Conservation (phyloP, 352 stramenopile species). For the Phytophthora sojae region DNA sequence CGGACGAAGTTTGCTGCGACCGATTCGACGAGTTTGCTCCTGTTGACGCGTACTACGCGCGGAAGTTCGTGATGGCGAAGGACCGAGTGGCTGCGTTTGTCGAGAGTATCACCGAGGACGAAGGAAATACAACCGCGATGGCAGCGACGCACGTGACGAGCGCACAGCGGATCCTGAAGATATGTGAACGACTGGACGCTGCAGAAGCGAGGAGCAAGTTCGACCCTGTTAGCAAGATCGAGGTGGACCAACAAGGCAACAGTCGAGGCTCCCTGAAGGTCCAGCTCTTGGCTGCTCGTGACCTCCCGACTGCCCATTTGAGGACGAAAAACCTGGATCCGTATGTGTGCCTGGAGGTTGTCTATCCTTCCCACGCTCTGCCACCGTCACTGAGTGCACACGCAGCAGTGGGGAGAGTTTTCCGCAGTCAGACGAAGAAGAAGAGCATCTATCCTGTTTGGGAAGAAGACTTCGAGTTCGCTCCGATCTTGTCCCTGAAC, state of each 20-base stretch:
- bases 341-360: constrained; percentile 70
- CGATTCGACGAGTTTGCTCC: too few species aligned
- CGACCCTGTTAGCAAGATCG: constrained; percentile 64
- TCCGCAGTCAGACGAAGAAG: constrained; percentile 75
- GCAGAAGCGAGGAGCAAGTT: constrained; percentile 54
- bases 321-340: constrained; percentile 78
- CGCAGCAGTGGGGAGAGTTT: constrained; percentile 18
- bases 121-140: constrained; percentile 6
- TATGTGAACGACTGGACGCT: constrained; percentile 62
- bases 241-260: constrained; percentile 61
- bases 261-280: constrained; percentile 67
- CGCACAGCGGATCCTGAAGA: constrained; percentile 60
- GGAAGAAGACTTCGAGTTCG: constrained; percentile 81
- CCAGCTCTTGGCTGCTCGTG: constrained; percentile 53
- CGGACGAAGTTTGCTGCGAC: too few species aligned
- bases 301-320: constrained; percentile 69
- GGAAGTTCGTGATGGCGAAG: constrained; percentile 57
- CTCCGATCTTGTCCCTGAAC: constrained; percentile 69
- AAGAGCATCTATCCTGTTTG: constrained; percentile 82
- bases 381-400: constrained; percentile 13
- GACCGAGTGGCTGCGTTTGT: constrained; percentile 31
- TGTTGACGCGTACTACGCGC: constrained; percentile 33
- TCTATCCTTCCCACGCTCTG: constrained; percentile 54
- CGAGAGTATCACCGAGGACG: constrained; percentile 23
- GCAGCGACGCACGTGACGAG: constrained; percentile 27